phyloP scores from a whole-genome alignment of 164 flowering plant genomes.

The Euptelea pleiosperma region DNA sequence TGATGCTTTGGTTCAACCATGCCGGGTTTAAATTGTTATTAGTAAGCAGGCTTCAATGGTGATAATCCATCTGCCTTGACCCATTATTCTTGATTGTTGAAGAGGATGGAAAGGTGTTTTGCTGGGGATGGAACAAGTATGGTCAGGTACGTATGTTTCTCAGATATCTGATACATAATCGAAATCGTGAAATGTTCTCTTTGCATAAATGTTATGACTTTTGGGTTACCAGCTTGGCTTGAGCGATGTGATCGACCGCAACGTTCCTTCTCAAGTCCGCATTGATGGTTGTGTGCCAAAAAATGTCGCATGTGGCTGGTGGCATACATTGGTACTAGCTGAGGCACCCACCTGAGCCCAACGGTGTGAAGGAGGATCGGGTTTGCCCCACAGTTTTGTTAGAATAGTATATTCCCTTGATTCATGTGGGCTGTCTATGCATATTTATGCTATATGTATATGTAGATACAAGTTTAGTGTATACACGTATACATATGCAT shows the following conservation, averaged over 20 bases:
- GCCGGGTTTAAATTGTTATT: neutral
- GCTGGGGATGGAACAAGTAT: constrained; percentile 99
- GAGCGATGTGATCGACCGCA: constrained; percentile 87
- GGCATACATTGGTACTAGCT: constrained; percentile 88
- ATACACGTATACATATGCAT: constrained; percentile 17
- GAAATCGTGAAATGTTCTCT: too few relatives aligned
- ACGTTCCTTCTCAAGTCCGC: constrained; percentile 63
- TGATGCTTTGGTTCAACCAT: too few relatives aligned
- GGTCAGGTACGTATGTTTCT: constrained; percentile 78
- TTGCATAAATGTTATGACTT: too few relatives aligned
- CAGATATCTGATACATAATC: neutral
- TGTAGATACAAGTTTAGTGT: constrained; percentile 25
- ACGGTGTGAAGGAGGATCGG: neutral
- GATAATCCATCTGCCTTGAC: neutral
- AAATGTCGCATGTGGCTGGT: constrained; percentile 93
- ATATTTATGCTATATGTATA: constrained; percentile 20
- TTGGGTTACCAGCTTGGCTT: constrained; percentile 99
- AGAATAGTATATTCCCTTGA: constrained; percentile 33
- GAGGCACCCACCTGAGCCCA: constrained; percentile 66
- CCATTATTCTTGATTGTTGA: constrained; percentile 22
- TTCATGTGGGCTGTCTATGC: too few relatives aligned
- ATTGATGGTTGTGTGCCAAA: constrained; percentile 52
- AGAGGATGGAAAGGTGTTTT: constrained; percentile 77
- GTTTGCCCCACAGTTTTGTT: constrained; percentile 44
- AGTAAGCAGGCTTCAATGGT: neutral